These are phyloP conservation scores for Ogataea nakhonphanomensis DNA, from an alignment of 805 yeast genomes.

Conservation along the genomic window DNA sequence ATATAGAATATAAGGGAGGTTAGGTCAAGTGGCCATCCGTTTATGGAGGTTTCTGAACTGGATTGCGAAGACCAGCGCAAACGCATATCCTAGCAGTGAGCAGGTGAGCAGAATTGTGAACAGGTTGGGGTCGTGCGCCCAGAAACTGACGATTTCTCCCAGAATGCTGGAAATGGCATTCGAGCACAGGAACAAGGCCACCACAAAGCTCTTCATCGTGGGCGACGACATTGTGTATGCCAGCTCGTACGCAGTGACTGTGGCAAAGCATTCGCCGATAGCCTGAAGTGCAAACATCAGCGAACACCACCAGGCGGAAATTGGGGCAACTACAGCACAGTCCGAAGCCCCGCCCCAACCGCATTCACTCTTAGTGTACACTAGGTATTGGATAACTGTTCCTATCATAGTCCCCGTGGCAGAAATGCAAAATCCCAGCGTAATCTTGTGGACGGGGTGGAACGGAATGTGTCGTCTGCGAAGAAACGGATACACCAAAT, in stretches of 20 bases:
- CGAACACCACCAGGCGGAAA: constrained; percentile 34
- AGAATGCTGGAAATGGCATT: constrained; percentile 45
- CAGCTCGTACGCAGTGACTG: constrained; percentile 49
- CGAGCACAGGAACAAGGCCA: constrained; percentile 39
- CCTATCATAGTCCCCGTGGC: constrained; percentile 46
- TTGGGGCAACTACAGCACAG: constrained; percentile 26
- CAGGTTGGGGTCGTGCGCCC: constrained; percentile 39
- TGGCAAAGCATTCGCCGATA: constrained; percentile 51
- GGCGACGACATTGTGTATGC: constrained; percentile 53
- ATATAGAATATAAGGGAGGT: constrained; percentile 2
- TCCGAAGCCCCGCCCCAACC: constrained; percentile 33
- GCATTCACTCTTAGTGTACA: constrained; percentile 45
- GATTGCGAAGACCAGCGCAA: constrained; percentile 22
- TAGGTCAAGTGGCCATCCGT: constrained; percentile 1
- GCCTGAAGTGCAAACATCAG: constrained; percentile 42
- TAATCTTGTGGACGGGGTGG: constrained; percentile 42
- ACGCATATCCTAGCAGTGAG: constrained; percentile 32
- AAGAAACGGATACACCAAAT: constrained; percentile 42
- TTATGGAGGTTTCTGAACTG: constrained; percentile 19
- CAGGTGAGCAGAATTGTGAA: constrained; percentile 36
- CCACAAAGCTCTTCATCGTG: constrained; percentile 47
- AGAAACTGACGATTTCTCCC: constrained; percentile 38
- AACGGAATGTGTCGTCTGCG: constrained; percentile 38
- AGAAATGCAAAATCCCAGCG: constrained; percentile 44
- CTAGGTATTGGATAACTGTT: constrained; percentile 42